Evolutionary conservation across 163 green algal genomes (phyloP).

Genomic region (Scenedesmus sp.): DNA sequence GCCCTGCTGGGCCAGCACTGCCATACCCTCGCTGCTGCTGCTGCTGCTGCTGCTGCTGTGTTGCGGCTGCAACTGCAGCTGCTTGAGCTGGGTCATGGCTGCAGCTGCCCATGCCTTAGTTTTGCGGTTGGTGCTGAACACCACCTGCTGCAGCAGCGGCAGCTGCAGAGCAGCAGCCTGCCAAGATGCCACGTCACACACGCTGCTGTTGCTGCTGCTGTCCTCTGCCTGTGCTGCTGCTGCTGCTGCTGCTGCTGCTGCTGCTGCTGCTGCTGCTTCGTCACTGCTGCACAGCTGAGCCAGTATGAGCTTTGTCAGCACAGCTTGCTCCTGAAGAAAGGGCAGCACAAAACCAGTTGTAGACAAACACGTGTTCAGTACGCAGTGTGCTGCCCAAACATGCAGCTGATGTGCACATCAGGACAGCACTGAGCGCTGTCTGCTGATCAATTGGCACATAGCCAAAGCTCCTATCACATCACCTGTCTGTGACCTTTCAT

Average conservation of each 20-base stretch:
- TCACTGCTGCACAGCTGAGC: not conserved
- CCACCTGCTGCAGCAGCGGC: conserved; percentile 47
- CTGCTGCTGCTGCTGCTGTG: not conserved
- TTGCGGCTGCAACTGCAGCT: conserved; percentile 26
- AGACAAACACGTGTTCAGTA: not conserved
- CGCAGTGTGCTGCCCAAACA: too few species aligned
- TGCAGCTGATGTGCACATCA: too few species aligned
- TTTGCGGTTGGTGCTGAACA: conserved; percentile 33
- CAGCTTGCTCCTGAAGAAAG: conserved; percentile 35
- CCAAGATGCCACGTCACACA: not conserved
- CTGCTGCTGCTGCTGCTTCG: conserved; percentile 11
- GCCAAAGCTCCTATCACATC: too few species aligned
- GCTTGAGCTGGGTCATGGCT: conserved; percentile 8
- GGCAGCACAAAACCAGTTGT: not conserved
- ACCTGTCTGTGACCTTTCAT: not conserved
- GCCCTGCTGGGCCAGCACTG: not conserved
- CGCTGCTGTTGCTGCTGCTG: conserved; percentile 20
- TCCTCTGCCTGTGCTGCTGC: not conserved
- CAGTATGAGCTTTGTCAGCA: not conserved
- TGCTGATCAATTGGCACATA: too few species aligned
- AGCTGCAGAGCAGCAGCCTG: conserved; percentile 39
- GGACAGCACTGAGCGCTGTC: too few species aligned
- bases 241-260: not conserved
- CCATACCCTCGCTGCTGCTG: not conserved
- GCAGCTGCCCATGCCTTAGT: conserved; percentile 42